A percentile compares a stretch with the other conserved stretches of the same genome.
phyloP scores from a whole-genome alignment of 2,329 filamentous ascomycete genomes.

The Epichloe brachyelytri region DNA sequence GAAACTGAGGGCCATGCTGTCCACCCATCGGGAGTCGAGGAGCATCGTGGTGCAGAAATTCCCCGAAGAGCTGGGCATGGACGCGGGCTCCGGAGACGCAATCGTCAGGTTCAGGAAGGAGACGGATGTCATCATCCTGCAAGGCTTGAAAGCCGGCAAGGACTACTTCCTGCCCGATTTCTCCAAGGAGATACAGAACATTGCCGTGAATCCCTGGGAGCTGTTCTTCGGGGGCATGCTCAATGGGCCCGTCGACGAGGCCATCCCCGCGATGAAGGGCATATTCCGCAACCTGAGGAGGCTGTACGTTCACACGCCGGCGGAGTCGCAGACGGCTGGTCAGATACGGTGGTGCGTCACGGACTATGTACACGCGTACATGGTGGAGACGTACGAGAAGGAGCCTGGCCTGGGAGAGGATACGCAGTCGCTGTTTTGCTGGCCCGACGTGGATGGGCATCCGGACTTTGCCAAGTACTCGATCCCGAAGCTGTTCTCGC shows the following conservation, averaged over 20 bases:
- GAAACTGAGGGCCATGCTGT: constrained; percentile 17
- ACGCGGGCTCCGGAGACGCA: constrained; percentile 11
- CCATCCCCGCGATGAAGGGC: background rate
- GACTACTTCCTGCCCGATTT: constrained; percentile 14
- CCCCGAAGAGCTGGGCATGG: constrained; percentile 20
- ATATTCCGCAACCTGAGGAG: constrained; percentile 15
- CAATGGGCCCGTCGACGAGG: background rate
- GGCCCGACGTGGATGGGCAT: constrained; percentile 21
- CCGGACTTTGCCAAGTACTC: constrained; percentile 16
- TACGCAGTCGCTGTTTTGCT: constrained; percentile 16
- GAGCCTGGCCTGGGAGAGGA: constrained; percentile 14
- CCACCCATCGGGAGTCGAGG: constrained; percentile 24
- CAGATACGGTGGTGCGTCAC: constrained; percentile 20
- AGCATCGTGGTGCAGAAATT: constrained; percentile 16
- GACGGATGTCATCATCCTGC: constrained; percentile 18
- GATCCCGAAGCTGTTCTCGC: constrained; percentile 7
- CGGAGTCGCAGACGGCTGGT: background rate
- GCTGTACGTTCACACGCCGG: constrained; percentile 12
- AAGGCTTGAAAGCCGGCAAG: constrained; percentile 2
- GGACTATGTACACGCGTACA: constrained; percentile 15
- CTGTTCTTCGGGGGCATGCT: background rate
- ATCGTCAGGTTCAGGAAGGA: constrained; percentile 18
- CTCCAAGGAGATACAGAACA: constrained; percentile 16
- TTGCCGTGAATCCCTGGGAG: constrained; percentile 12
- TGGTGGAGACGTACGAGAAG: constrained; percentile 15